Percentiles rank a stretch among this genome's conserved stretches.
Conservation (phyloP, 495 filamentous ascomycete genomes). For the Podospora tetraspora region DNA sequence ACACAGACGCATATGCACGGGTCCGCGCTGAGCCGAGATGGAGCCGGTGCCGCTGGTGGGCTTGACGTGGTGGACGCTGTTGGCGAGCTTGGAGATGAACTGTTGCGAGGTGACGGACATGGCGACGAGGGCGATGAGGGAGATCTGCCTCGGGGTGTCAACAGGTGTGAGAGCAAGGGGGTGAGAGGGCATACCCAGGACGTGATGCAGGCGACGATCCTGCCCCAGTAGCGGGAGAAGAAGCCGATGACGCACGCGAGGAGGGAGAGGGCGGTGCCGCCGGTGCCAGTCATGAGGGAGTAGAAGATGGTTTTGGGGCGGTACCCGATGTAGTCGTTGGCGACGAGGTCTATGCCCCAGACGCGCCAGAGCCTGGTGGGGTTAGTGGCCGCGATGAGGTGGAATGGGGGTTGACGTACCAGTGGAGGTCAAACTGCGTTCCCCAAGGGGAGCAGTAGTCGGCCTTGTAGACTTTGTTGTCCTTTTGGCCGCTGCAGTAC, state of each 20-base stretch:
- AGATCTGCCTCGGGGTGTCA: not conserved
- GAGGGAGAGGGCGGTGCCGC: not conserved
- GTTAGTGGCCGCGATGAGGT: not conserved
- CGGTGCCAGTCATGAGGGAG: not conserved
- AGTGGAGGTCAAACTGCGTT: slow-evolving; percentile 10
- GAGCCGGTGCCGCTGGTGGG: not conserved
- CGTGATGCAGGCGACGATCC: not conserved
- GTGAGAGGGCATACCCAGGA: not conserved
- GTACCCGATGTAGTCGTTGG: slow-evolving; percentile 6
- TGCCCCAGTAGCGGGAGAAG: not conserved
- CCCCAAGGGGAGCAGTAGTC: slow-evolving; percentile 14
- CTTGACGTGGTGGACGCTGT: not conserved
- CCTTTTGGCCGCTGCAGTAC: slow-evolving; percentile 12
- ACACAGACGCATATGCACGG: not conserved
- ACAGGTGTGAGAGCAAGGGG: not conserved
- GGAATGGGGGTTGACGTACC: not conserved
- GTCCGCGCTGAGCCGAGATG: not conserved
- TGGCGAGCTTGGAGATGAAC: not conserved
- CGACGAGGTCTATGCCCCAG: slow-evolving; percentile 6
- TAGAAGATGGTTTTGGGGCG: slow-evolving; percentile 6
- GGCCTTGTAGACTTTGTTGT: slow-evolving; percentile 1
- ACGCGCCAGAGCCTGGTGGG: slow-evolving; percentile 7
- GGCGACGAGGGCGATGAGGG: not conserved
- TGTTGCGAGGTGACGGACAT: not conserved
- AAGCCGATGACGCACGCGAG: not conserved